A percentile compares a stretch with the other conserved stretches of the same genome.
These are phyloP conservation scores for Cydonia oblonga DNA, from an alignment of 331 rosid genomes.

Conservation along the genomic window DNA sequence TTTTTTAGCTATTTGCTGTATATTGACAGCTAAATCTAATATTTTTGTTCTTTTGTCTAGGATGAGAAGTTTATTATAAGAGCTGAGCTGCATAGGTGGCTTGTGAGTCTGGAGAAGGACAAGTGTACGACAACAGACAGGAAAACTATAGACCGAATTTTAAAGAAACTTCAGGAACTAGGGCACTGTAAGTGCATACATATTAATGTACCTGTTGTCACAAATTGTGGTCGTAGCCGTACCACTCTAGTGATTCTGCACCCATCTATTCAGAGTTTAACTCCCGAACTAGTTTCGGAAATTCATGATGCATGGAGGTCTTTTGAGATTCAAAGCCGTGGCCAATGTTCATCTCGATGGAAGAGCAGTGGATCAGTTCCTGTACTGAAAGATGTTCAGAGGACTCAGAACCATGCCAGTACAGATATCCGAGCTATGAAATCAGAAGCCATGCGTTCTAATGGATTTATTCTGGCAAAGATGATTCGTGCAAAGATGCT, in stretches of 20 bases:
- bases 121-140: slow-evolving; percentile 51
- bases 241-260: slow-evolving; percentile 52
- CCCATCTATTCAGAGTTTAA: slow-evolving; percentile 49
- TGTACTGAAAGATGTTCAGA: slow-evolving; percentile 59
- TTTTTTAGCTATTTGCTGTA: slow-evolving; percentile 12
- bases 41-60: slow-evolving; percentile 24
- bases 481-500: slow-evolving; percentile 88
- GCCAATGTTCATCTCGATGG: slow-evolving; percentile 34
- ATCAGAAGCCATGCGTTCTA: slow-evolving; percentile 70
- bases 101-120: slow-evolving; percentile 61
- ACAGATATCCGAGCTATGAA: slow-evolving; percentile 34
- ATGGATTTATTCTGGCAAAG: slow-evolving; percentile 88
- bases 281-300: slow-evolving; percentile 63
- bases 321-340: slow-evolving; percentile 56
- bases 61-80: slow-evolving; percentile 65
- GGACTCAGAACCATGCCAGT: slow-evolving; percentile 29
- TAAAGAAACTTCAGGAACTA: slow-evolving; percentile 57
- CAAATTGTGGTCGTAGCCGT: slow-evolving; percentile 55
- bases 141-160: slow-evolving; percentile 63
- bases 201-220: slow-evolving; percentile 51
- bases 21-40: not conserved
- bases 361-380: slow-evolving; percentile 51
- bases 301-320: slow-evolving; percentile 63
- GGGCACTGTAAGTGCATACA: slow-evolving; percentile 55
- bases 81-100: slow-evolving; percentile 69